Base-by-base conservation (phyloP, 1,284 basidiomycete genomes). In the Lentinus polychrous region DNA sequence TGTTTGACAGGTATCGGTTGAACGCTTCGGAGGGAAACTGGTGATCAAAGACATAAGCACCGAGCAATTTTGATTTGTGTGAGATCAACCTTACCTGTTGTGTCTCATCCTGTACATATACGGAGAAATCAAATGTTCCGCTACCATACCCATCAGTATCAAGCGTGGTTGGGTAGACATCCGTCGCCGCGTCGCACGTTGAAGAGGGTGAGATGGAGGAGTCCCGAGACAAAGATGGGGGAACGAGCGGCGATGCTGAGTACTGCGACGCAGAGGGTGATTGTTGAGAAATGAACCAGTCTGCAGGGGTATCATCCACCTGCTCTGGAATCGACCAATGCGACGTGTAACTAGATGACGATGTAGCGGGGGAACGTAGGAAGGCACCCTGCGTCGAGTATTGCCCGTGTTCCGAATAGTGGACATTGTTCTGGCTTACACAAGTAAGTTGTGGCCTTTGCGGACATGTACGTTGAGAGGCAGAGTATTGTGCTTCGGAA, bases 171-270 rank as follows among this genome's bases (percentile, higher is more conserved):
- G 39, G 20, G 17, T 23, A 15, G 12, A 22, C 12, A 23, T 20
- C 12, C 12, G 17, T 20, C 20, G 39, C 39, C 17, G 45, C 20
- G 45, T 46, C 36, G 14, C 10, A 24, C 11, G 36, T 32, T 17
- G 37, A 48, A 2, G 46, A 24, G 3, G 46, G 36, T 7, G 35
- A 48, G n/a, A 23, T 41, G 7, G 46, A 48, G 12, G 37, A 32
- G 23, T 39, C 46, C 10, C 46, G 46, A 24, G 46, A 48, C n/a
- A 48, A 33, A 17, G 37, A 42, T 31, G 46, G 46, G 12, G 36
- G 45, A 4, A 46, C 36, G 4, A 35, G 36, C 23, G 45, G 45
- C 17, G 45, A 46, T 24, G 24, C 11, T 2, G 34, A 36, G 11
- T 40, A 36, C 15, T 22, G 11, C 35, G 34, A 46, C 22, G 27